Evolutionary conservation across 441 rosid species (phyloP).

Genomic region (Bocquillonia castaneifolia): DNA sequence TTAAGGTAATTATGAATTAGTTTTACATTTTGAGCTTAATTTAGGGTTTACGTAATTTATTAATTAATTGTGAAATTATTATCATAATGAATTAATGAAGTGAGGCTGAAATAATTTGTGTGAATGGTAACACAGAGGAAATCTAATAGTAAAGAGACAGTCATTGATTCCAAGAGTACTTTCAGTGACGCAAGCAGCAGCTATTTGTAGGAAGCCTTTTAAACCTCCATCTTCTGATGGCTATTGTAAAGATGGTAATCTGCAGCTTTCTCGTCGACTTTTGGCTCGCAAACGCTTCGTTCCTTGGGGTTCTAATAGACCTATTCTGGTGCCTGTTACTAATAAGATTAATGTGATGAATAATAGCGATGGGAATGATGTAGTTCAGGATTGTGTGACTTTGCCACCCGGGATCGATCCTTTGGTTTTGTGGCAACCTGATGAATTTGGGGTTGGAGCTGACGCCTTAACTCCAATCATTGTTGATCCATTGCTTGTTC

Average conservation of each 20-base stretch:
- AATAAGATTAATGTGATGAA: conserved; percentile 29
- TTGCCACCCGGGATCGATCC: conserved; percentile 87
- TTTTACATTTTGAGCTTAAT: neutral
- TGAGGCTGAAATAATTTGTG: neutral
- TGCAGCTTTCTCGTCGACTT: conserved; percentile 74
- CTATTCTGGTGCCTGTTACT: conserved; percentile 46
- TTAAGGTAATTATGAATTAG: conserved; percentile 44
- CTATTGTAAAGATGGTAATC: conserved; percentile 47
- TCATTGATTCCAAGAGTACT: conserved; percentile 80
- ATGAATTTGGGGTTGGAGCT: conserved; percentile 43
- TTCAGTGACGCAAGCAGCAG: conserved; percentile 81
- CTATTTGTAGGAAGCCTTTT: conserved; percentile 89
- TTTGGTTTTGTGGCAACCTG: conserved; percentile 81
- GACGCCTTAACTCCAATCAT: conserved; percentile 35
- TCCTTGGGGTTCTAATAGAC: conserved; percentile 85
- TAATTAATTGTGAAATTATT: neutral
- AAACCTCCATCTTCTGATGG: conserved; percentile 77
- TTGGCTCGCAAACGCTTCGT: conserved; percentile 84
- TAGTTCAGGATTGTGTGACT: conserved; percentile 50
- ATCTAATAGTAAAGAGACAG: conserved; percentile 76
- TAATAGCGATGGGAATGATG: conserved; percentile 32
- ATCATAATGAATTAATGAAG: neutral
- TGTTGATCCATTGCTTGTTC: conserved; percentile 84
- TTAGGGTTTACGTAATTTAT: neutral
- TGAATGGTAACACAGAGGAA: conserved; percentile 48